Evolutionary conservation across 495 filamentous ascomycete genomes (phyloP), one percentile per base, ranked within the genome.

Genomic region (Penicillium ochrochloron): DNA sequence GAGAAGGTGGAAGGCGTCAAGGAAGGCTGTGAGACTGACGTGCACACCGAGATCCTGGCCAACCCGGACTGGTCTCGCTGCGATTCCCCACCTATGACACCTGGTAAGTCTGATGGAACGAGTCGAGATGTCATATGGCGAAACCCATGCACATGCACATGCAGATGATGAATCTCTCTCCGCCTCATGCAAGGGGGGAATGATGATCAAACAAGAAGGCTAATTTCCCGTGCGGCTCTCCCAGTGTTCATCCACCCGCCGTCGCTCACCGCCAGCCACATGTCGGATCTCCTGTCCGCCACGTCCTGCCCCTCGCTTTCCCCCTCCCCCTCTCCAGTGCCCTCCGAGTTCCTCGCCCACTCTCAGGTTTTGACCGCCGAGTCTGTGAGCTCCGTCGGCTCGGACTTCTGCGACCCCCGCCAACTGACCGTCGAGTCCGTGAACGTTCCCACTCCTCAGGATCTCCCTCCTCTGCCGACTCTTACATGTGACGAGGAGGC

Each of bases 321-420:
- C 57, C 78, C 94, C 27, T 91, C 93, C 19, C 92, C 92, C 46
- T 88, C 92, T 68, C 91, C 92, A 61, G 77, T 77, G 29, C 75
- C 82, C 31, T 86, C 86, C 56, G 89, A 89, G 2, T 76, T 88
- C 60, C 80, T 87, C 57, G 85, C 86, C 2, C 88, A 91, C 42
- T 82, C 88, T 53, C 91, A 93, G 70, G 75, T 60, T 66, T 65
- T 80, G 57, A 67, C 73, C 11, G 64, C 69, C 34, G 78, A 80
- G 61, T 74, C 74, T 53, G 57, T 67, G 5, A 68, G 70, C 51
- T 72, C 76, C 10, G 55, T 67, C 10, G 68, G 68, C 42, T 73
- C 76, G 10, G 88, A 93, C 77, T 97, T 97, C 70, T 98, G 95
- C 78, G 93, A 99, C 70, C 95, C 95, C 25, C 90, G 94, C 63